These are phyloP conservation scores for Jacaranda copaia DNA, from an alignment of 257 asterid genomes.

Conservation along the genomic window DNA sequence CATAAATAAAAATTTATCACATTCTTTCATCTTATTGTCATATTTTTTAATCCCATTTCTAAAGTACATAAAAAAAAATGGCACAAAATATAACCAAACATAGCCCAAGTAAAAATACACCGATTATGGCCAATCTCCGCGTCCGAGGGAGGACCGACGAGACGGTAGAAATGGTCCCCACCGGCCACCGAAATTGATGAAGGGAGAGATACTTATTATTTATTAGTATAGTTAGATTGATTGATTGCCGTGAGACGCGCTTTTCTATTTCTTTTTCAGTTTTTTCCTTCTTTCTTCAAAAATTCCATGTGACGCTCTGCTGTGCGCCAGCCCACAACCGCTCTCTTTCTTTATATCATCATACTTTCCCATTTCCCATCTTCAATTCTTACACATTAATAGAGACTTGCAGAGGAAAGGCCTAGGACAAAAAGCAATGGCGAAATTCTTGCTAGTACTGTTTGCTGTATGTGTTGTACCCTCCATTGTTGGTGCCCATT, in stretches of 20 bases:
- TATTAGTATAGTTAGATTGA: no score
- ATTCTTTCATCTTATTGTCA: no score
- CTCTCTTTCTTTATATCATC: slow-evolving; percentile 9
- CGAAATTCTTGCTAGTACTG: slow-evolving; percentile 42
- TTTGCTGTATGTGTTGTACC: slow-evolving; percentile 54
- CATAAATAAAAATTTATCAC: no score
- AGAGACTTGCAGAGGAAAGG: not conserved
- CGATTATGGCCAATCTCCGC: no score
- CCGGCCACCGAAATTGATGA: slow-evolving; percentile 38
- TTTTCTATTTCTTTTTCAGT: slow-evolving; percentile 21
- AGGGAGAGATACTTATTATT: not conserved
- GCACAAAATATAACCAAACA: no score
- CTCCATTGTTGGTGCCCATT: slow-evolving; percentile 45
- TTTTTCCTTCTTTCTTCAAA: not conserved
- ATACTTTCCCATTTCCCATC: slow-evolving; percentile 19
- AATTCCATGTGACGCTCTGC: slow-evolving; percentile 39
- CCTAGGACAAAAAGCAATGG: slow-evolving; percentile 47
- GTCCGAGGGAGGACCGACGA: no score
- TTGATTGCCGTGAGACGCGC: slow-evolving; percentile 51
- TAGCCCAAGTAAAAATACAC: no score
- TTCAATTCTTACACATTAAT: not conserved
- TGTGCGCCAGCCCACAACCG: slow-evolving; percentile 50
- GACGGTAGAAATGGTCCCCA: slow-evolving; percentile 45
- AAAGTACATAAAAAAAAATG: no score
- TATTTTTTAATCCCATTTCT: no score